Evolutionary conservation across 2,329 filamentous ascomycete genomes (phyloP).

Genomic region (Fonsecaea erecta): DNA sequence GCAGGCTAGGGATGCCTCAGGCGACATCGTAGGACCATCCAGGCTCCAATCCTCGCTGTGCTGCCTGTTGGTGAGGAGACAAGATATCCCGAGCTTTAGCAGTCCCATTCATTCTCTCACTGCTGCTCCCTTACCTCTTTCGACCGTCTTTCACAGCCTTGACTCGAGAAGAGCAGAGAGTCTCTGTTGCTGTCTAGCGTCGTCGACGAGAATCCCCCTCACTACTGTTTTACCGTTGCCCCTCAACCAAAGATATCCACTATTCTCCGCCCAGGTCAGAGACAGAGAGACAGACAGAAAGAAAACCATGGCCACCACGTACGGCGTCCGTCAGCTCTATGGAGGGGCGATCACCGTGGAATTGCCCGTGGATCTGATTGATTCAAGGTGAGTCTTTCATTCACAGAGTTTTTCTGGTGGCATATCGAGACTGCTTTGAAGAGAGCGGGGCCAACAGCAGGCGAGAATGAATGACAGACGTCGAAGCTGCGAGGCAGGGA

Average conservation of each 20-base stretch:
- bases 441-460: background rate
- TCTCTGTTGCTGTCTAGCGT: no score
- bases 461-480: background rate
- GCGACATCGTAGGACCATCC: background rate
- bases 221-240: no score
- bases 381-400: constrained; percentile 34
- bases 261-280: background rate
- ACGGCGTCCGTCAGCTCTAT: constrained; percentile 32
- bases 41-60: background rate
- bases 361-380: constrained; percentile 35
- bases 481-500: background rate
- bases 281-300: no score
- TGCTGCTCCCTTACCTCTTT: background rate
- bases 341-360: constrained; percentile 37
- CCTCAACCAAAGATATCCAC: background rate
- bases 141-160: background rate
- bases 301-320: constrained; percentile 14
- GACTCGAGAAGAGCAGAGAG: no score
- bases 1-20: background rate
- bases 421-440: background rate
- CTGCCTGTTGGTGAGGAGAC: background rate
- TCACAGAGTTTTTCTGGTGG: background rate
- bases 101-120: background rate
- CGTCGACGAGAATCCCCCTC: no score
- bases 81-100: background rate